phyloP scores from a whole-genome alignment of 352 stramenopile species.

The Phytopythium sindhum region DNA sequence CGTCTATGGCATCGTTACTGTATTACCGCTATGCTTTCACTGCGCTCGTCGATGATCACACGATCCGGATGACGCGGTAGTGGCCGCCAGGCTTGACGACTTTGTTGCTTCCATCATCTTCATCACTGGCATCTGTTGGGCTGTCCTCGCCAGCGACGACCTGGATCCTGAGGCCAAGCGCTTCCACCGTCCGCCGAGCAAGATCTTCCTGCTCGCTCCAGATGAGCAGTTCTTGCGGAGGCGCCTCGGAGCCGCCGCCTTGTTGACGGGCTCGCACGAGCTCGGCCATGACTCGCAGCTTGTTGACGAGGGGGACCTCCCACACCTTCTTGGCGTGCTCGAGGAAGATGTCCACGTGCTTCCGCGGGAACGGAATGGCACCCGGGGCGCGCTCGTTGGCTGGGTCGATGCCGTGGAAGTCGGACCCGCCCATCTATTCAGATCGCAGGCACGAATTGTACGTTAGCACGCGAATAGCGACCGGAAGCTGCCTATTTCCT shows the following conservation, averaged over 20 bases:
- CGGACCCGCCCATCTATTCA: constrained; percentile 66
- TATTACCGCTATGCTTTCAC: background rate
- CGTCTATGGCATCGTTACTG: background rate
- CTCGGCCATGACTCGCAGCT: constrained; percentile 32
- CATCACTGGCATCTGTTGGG: background rate
- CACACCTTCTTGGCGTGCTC: constrained; percentile 65
- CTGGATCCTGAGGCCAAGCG: constrained; percentile 26
- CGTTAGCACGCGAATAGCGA: background rate
- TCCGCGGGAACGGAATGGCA: constrained; percentile 69
- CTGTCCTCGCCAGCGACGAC: constrained; percentile 11
- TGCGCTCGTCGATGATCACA: background rate
- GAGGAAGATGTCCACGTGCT: constrained; percentile 71
- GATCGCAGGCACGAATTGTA: background rate
- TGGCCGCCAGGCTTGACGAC: constrained; percentile 11
- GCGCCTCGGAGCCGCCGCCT: background rate
- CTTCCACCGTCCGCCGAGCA: constrained; percentile 25
- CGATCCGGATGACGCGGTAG: constrained; percentile 21
- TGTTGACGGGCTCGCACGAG: background rate
- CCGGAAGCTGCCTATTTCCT: background rate
- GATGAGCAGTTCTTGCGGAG: constrained; percentile 40
- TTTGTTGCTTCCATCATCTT: background rate
- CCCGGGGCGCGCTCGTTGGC: constrained; percentile 64
- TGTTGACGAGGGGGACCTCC: constrained; percentile 51
- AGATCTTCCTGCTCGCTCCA: constrained; percentile 48
- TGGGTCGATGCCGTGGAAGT: constrained; percentile 81